These are phyloP conservation scores for Botryosphaeria dothidea DNA, from an alignment of 2,329 filamentous ascomycete genomes.

Conservation along the genomic window DNA sequence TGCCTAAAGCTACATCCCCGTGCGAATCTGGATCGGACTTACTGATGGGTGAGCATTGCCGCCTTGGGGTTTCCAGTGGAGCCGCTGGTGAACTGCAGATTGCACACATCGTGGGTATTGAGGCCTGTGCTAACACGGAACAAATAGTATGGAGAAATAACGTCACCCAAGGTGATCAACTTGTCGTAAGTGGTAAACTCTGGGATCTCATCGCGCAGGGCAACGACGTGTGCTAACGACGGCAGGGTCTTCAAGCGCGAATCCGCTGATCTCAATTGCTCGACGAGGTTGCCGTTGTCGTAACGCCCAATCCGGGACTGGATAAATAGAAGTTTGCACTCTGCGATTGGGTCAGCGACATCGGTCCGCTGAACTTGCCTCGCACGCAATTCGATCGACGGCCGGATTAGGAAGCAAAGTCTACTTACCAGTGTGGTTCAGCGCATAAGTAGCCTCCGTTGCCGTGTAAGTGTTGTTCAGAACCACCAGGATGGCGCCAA, in stretches of 20 bases:
- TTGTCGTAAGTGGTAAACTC: conserved; percentile 62
- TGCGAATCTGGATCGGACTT: conserved; percentile 5
- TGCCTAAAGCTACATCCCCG: too few species aligned
- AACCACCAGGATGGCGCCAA: conserved; percentile 63
- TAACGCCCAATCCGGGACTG: conserved; percentile 67
- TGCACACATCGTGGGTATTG: conserved; percentile 29
- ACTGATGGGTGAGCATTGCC: conserved; percentile 42
- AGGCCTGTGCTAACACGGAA: conserved; percentile 15
- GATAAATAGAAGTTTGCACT: conserved; percentile 73
- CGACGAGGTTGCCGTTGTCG: conserved; percentile 62
- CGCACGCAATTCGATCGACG: not conserved
- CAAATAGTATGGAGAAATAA: conserved; percentile 26
- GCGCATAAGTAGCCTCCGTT: conserved; percentile 69
- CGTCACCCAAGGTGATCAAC: conserved; percentile 46
- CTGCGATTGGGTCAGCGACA: conserved; percentile 39
- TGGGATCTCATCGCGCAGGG: conserved; percentile 31
- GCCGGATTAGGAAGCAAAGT: not conserved
- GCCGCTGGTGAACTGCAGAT: conserved; percentile 41
- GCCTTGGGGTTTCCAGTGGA: conserved; percentile 41
- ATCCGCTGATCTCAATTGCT: conserved; percentile 29
- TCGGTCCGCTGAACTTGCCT: too few species aligned
- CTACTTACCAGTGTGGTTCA: conserved; percentile 66
- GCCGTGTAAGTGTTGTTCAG: conserved; percentile 82
- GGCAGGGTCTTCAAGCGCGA: conserved; percentile 28
- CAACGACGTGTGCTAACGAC: conserved; percentile 26